A percentile compares a stretch with the other conserved stretches of the same genome.
Conservation (phyloP, 2,329 filamentous ascomycete genomes). For the Pseudogymnoascus sp. region DNA sequence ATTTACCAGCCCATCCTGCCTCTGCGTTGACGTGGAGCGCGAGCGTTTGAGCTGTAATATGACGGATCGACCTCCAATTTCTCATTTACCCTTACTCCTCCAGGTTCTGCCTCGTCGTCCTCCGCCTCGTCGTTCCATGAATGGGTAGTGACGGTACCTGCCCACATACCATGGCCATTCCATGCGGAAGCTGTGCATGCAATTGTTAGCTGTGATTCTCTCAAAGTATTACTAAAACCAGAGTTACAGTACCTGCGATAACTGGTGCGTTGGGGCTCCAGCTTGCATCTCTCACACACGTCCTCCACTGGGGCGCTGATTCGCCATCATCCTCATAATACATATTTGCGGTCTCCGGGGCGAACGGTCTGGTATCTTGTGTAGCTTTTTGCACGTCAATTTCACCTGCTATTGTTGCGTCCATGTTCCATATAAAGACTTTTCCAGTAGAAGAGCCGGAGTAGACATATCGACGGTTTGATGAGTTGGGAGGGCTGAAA, state of each 20-base stretch:
- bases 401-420: constrained; percentile 69
- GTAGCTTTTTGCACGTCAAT: constrained; percentile 73
- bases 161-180: constrained; percentile 58
- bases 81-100: constrained; percentile 32
- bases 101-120: constrained; percentile 47
- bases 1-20: constrained; percentile 1
- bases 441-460: constrained; percentile 83
- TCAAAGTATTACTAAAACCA: not conserved
- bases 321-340: constrained; percentile 18
- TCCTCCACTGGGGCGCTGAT: constrained; percentile 42
- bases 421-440: constrained; percentile 87
- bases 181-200: constrained; percentile 49
- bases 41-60: constrained; percentile 11
- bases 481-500: constrained; percentile 80
- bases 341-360: constrained; percentile 24
- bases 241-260: constrained; percentile 35
- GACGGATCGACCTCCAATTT: constrained; percentile 28
- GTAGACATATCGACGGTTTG: constrained; percentile 88
- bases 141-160: constrained; percentile 59
- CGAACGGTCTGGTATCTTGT: constrained; percentile 48
- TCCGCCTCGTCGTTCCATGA: constrained; percentile 55
- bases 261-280: constrained; percentile 65
- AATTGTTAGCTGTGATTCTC: constrained; percentile 11
- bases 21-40: not conserved
- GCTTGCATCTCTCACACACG: constrained; percentile 61